Evolutionary conservation across 2,329 filamentous ascomycete species (phyloP).

Genomic region (Lachnellula suecica): DNA sequence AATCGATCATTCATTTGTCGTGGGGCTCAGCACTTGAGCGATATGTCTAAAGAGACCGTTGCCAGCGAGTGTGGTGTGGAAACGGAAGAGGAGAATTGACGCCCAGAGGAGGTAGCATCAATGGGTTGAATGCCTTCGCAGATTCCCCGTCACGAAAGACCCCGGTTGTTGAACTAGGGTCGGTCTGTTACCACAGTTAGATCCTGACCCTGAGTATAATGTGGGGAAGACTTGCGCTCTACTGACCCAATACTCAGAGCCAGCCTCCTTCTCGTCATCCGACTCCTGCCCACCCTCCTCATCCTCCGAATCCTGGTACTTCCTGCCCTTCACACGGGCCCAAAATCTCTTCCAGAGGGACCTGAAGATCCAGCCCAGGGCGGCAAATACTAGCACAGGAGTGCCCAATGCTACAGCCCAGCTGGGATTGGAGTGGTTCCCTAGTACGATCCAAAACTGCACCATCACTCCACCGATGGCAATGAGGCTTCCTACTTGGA

Average conservation of each 20-base stretch:
- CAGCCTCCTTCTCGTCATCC: slow-evolving; percentile 4
- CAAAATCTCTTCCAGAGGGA: slow-evolving; percentile 12
- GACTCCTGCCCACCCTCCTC: slow-evolving; percentile 3
- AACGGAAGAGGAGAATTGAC: neutral
- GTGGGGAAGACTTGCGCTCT: slow-evolving; percentile 10
- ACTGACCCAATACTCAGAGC: slow-evolving; percentile 12
- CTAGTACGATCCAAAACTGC: slow-evolving; percentile 49
- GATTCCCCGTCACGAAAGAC: neutral
- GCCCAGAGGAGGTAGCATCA: neutral
- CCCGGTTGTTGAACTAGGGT: slow-evolving; percentile 3
- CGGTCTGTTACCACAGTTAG: slow-evolving; percentile 3
- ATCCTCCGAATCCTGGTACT: neutral
- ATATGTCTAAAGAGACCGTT: too few species aligned
- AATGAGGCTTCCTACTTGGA: slow-evolving; percentile 57
- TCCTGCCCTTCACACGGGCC: slow-evolving; percentile 1
- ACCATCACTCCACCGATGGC: slow-evolving; percentile 58
- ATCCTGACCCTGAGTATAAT: neutral
- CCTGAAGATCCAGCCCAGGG: slow-evolving; percentile 44
- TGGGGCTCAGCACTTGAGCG: slow-evolving; percentile 11
- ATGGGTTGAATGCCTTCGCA: neutral
- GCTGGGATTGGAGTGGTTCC: slow-evolving; percentile 51
- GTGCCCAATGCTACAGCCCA: slow-evolving; percentile 62
- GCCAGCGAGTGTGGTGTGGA: neutral
- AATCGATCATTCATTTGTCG: neutral
- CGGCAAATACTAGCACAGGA: slow-evolving; percentile 55